phyloP scores from a whole-genome alignment of 1,139 yeast species.

The Geotrichum aggregatum region DNA sequence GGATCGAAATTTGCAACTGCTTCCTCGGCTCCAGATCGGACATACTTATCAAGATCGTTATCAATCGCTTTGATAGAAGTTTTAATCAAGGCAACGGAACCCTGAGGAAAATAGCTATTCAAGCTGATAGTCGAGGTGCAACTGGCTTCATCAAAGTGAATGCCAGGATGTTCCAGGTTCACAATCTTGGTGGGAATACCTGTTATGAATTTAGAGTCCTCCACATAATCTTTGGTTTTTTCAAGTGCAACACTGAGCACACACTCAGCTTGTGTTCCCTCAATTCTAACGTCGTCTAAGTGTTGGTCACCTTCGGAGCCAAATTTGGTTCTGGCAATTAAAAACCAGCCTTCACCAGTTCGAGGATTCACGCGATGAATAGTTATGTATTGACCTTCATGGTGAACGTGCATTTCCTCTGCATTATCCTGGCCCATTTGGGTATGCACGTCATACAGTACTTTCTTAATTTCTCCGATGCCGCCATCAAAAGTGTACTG shows the following conservation, averaged over 20 bases:
- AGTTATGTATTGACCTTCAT: conserved; percentile 87
- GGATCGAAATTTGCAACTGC: conserved; percentile 61
- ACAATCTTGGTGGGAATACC: conserved; percentile 65
- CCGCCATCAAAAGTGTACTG: conserved; percentile 63
- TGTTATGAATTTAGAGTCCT: conserved; percentile 39
- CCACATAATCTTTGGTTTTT: conserved; percentile 45
- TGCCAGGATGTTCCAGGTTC: conserved; percentile 49
- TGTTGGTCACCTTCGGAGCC: conserved; percentile 36
- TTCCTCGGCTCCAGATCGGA: conserved; percentile 68
- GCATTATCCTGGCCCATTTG: conserved; percentile 67
- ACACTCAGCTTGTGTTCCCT: conserved; percentile 61
- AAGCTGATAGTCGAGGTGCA: conserved; percentile 49
- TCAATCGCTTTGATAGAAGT: conserved; percentile 60
- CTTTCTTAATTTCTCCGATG: conserved; percentile 64
- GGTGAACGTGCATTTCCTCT: conserved; percentile 91
- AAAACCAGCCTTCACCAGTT: conserved; percentile 83
- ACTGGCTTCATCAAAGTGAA: conserved; percentile 44
- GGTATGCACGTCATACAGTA: conserved; percentile 56
- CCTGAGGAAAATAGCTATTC: conserved; percentile 70
- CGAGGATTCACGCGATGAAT: conserved; percentile 80
- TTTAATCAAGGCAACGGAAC: conserved; percentile 79
- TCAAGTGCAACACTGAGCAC: conserved; percentile 54
- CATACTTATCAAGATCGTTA: conserved; percentile 56
- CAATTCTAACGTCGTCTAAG: conserved; percentile 56
- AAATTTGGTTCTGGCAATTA: conserved; percentile 84